Conservation (phyloP, 495 filamentous ascomycete species). For the Trichoderma orchidacearum region DNA sequence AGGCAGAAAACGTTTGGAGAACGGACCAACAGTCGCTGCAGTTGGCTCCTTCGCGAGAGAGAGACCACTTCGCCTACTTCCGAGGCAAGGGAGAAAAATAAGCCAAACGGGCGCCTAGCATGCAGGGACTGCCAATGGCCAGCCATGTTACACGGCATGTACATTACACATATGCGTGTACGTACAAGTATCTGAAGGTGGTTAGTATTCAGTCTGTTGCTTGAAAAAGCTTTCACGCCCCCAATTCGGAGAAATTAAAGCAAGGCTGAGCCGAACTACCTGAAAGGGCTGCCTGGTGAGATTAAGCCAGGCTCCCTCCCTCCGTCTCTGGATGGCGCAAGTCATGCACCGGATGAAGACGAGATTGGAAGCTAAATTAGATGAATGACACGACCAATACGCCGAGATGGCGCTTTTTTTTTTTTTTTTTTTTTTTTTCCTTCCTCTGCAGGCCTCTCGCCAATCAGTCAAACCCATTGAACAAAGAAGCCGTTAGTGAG, state of each 20-base stretch:
- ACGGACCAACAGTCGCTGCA: neutral
- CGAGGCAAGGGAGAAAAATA: neutral
- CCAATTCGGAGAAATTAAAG: neutral
- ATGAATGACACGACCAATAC: no score
- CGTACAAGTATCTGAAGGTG: no score
- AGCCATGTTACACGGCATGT: neutral
- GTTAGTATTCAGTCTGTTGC: no score
- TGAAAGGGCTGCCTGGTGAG: neutral
- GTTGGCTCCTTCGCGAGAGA: neutral
- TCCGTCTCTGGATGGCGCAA: neutral
- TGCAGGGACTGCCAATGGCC: neutral
- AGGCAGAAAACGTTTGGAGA: neutral
- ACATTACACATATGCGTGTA: neutral
- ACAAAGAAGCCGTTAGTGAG: no score
- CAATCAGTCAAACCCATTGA: no score
- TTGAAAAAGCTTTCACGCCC: no score
- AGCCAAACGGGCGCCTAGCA: neutral
- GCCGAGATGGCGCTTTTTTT: no score
- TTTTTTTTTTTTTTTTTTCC: no score
- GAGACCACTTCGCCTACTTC: neutral
- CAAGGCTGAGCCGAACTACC: neutral
- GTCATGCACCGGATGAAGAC: no score
- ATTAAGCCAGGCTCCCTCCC: neutral
- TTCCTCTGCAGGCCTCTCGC: no score
- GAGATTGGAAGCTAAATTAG: no score